These are phyloP conservation scores for Chlorella variabilis DNA, from an alignment of 163 green algal species.

Conservation along the genomic window DNA sequence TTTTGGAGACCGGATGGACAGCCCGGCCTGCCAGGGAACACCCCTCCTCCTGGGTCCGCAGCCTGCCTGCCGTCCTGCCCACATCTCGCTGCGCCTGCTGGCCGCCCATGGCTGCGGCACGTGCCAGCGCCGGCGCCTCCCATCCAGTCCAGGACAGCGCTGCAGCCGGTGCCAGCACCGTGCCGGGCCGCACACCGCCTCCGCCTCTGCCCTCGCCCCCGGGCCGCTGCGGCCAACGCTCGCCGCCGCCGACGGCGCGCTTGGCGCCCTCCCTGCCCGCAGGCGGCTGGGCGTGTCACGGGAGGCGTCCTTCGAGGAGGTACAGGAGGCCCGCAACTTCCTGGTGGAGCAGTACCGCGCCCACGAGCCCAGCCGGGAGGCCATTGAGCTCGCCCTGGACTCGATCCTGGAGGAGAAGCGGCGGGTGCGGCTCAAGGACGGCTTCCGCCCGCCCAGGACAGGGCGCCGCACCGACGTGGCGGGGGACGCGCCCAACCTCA, in stretches of 20 bases:
- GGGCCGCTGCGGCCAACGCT: no score
- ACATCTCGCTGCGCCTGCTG: no score
- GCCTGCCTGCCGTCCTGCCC: no score
- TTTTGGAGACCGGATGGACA: no score
- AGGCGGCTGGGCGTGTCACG: constrained; percentile 73
- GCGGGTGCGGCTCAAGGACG: constrained; percentile 69
- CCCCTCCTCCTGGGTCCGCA: no score
- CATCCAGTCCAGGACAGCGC: no score
- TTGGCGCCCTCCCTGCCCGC: background rate
- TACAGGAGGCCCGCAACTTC: constrained; percentile 81
- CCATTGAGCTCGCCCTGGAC: constrained; percentile 88
- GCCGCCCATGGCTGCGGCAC: no score
- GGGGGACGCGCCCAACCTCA: constrained; percentile 42
- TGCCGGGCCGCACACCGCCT: no score
- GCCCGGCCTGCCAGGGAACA: no score
- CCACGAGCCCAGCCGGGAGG: constrained; percentile 80
- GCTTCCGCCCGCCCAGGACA: constrained; percentile 72
- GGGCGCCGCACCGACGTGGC: constrained; percentile 58
- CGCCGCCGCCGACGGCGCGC: background rate
- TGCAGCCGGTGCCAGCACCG: no score
- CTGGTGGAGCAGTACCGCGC: constrained; percentile 79
- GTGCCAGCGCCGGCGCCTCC: no score
- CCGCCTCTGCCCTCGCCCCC: no score
- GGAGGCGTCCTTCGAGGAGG: constrained; percentile 81
- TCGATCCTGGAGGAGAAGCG: constrained; percentile 78